These are phyloP conservation scores for Porogramme epimiltina DNA, from an alignment of 1,284 basidiomycete species.

Conservation along the genomic window DNA sequence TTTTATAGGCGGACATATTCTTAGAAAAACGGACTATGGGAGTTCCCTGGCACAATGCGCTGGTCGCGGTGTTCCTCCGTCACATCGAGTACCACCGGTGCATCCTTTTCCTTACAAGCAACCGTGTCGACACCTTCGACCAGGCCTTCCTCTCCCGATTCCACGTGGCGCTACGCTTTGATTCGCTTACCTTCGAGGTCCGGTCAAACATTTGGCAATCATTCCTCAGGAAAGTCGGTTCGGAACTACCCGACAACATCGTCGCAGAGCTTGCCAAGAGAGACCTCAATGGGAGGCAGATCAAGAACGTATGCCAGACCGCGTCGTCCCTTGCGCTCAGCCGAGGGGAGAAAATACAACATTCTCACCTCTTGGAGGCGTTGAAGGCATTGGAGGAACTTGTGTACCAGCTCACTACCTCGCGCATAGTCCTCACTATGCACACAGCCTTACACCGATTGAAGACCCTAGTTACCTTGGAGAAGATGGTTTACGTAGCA, in stretches of 20 bases:
- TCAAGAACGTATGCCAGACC: too few relatives aligned
- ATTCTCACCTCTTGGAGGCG: too few relatives aligned
- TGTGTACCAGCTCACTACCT: too few relatives aligned
- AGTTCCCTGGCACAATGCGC: constrained; percentile 56
- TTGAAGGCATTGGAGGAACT: too few relatives aligned
- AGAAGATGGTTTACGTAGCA: too few relatives aligned
- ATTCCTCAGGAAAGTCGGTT: constrained; percentile 44
- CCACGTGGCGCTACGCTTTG: constrained; percentile 62
- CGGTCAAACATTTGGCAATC: constrained; percentile 56
- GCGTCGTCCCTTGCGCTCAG: too few relatives aligned
- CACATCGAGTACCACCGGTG: constrained; percentile 65
- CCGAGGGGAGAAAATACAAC: too few relatives aligned
- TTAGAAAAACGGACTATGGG: constrained; percentile 56
- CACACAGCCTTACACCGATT: too few relatives aligned
- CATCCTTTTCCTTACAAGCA: constrained; percentile 68
- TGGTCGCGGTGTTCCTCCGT: constrained; percentile 65
- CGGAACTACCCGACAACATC: constrained; percentile 32
- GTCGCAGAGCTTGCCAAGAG: background rate
- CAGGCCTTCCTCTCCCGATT: constrained; percentile 68
- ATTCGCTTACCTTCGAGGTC: constrained; percentile 48
- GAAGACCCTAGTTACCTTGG: too few relatives aligned
- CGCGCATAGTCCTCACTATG: too few relatives aligned
- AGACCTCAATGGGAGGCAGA: too few relatives aligned
- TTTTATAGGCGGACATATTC: constrained; percentile 42
- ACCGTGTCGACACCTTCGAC: constrained; percentile 63